Base-by-base conservation (phyloP, 352 stramenopile genomes). In the Globisporangium irregulare region DNA sequence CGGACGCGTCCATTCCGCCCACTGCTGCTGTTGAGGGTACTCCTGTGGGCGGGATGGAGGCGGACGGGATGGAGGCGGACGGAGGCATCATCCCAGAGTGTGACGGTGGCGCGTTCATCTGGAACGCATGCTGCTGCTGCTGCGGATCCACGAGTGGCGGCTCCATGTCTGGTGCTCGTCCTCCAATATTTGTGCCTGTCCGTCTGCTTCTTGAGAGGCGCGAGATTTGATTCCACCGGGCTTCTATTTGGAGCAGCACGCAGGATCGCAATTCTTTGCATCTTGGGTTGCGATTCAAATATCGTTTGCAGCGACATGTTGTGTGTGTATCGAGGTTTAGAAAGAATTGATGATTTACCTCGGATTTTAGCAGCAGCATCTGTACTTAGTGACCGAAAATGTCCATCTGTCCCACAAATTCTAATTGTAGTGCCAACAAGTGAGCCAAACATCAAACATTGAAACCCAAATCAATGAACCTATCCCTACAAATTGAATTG, bases 101-200 rank as follows among this genome's bases (percentile, higher is more conserved):
- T 4, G 50, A 24, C 29, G 20, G 25, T 8, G 53, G 27, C 2
- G 15, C 34, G 15, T 50, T 53, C 50, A 60, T 59, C 41, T 68
- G 50, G 25, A 56, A 68, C 24, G 18, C 51, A 62, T 68, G 60
- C 8, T 66, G 64, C 46, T 59, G 34, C 32, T 68, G 70, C n/a
- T 66, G 51, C 24, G 57, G 61, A 25, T 64, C 55, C 46, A 48
- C 46, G 27, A 51, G 55, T 43, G 64, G 51, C n/a, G 60, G 25
- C 51, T 67, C 62, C 62, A 67, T 67, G 55, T 61, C 55, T 38
- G 10, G 14, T 2, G 29, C 12, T 59, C 53, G 24, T 27, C 12
- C 10, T 46, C 38, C 38, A 4, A 46, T 46, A 20, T 18, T 18
- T 56, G 20, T 56, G 50, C n/a, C n/a, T 18, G 8, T 29, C 10